Conservation (phyloP, 139 green algal genomes). For the Ettlia oleoabundans region DNA sequence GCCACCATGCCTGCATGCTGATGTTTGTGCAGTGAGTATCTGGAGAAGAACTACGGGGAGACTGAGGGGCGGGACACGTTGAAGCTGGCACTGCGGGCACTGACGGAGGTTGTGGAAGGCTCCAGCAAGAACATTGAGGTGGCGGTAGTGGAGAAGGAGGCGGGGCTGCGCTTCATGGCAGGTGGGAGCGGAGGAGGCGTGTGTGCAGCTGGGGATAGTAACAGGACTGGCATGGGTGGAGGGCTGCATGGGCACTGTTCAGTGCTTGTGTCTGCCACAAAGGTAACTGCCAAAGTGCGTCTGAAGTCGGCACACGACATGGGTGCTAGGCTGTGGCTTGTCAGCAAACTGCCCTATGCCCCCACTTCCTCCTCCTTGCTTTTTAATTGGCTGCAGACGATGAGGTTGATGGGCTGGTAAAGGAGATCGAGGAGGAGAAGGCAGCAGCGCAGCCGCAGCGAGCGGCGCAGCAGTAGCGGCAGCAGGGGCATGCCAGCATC, state of each 20-base stretch:
- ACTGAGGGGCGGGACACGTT: slow-evolving; percentile 79
- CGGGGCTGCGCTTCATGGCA: slow-evolving; percentile 66
- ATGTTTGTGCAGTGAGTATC: slow-evolving; percentile 85
- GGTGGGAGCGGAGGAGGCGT: not conserved
- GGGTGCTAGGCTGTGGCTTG: no score
- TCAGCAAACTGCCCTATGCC: no score
- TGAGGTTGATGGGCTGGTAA: slow-evolving; percentile 85
- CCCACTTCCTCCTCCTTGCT: no score
- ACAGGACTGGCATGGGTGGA: not conserved
- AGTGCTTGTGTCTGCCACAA: no score
- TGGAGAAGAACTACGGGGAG: slow-evolving; percentile 97
- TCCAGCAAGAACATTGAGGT: slow-evolving; percentile 83
- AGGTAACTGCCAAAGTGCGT: no score
- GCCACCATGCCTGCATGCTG: no score
- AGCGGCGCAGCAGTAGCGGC: slow-evolving; percentile 30
- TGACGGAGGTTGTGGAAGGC: slow-evolving; percentile 88
- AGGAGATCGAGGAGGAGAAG: slow-evolving; percentile 92
- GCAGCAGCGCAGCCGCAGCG: slow-evolving; percentile 76
- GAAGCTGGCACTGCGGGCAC: slow-evolving; percentile 91
- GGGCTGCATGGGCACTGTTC: no score
- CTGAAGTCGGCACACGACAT: no score
- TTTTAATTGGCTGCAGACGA: slow-evolving; percentile 49
- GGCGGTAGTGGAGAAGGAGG: slow-evolving; percentile 81
- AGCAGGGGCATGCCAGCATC: not conserved
- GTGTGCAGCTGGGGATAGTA: not conserved